Conservation (phyloP, 2,329 filamentous ascomycete genomes). For the Xylariaceae sp. region DNA sequence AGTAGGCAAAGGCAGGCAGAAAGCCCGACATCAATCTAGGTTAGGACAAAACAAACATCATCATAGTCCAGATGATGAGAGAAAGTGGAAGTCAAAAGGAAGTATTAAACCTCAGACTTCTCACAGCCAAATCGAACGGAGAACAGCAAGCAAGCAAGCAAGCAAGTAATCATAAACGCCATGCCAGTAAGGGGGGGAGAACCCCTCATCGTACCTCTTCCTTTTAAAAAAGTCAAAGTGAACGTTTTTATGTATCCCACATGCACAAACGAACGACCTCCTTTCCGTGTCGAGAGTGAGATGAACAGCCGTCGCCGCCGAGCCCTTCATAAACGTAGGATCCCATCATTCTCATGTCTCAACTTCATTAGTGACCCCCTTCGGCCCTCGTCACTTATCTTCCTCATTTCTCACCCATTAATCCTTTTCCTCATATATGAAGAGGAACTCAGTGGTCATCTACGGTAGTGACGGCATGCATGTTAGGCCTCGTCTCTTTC, state of each 20-base stretch:
- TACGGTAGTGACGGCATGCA: background rate
- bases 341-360: background rate
- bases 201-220: background rate
- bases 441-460: slow-evolving; percentile 2
- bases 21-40: no score
- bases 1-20: no score
- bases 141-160: no score
- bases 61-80: no score
- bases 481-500: background rate
- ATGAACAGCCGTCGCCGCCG: background rate
- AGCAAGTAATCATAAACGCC: background rate
- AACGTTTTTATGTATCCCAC: background rate
- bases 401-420: background rate
- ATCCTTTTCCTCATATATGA: slow-evolving; percentile 1
- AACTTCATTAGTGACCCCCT: background rate
- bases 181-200: background rate
- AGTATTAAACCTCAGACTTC: no score
- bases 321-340: background rate
- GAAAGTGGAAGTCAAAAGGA: no score
- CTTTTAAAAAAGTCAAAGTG: background rate
- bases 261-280: no score
- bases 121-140: no score
- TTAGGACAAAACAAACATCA: no score
- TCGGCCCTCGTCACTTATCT: background rate
- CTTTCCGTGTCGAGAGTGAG: background rate